Evolutionary conservation across 345 rosid species (phyloP).

Genomic region (Crucihimalaya himalaica): DNA sequence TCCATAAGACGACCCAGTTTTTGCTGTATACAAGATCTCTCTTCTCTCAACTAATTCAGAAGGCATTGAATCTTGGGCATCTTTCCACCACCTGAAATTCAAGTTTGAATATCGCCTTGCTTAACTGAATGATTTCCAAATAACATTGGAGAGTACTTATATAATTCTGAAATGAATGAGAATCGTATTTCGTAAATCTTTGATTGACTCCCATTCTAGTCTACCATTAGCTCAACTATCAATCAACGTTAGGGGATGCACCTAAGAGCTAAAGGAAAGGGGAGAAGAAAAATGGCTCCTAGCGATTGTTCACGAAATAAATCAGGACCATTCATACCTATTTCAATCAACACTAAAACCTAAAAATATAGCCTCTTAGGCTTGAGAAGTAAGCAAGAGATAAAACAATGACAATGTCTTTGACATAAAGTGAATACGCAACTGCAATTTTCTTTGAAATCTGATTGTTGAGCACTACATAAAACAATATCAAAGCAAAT

Average conservation of each 20-base stretch:
- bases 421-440: not conserved
- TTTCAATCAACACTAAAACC: conserved; percentile 2
- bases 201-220: not conserved
- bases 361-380: not conserved
- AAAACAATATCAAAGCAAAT: not conserved
- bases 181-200: not conserved
- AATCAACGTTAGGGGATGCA: not conserved
- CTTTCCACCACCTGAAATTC: conserved; percentile 91
- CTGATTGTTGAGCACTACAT: not conserved
- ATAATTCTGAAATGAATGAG: not conserved
- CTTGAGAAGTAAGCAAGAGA: not conserved
- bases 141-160: not conserved
- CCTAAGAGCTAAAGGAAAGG: not conserved
- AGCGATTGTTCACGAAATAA: not conserved
- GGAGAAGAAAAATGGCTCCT: not conserved
- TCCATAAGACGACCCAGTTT: conserved; percentile 61
- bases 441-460: not conserved
- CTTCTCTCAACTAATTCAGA: conserved; percentile 53
- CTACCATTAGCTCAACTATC: conserved; percentile 2
- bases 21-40: conserved; percentile 72
- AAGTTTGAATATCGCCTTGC: not conserved
- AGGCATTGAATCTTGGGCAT: conserved; percentile 57
- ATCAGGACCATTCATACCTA: not conserved
- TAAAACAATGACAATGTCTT: not conserved
- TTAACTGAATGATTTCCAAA: conserved; percentile 5